Evolutionary conservation across 176 grass and related monocot species (phyloP).

Genomic region (Poa pratensis): DNA sequence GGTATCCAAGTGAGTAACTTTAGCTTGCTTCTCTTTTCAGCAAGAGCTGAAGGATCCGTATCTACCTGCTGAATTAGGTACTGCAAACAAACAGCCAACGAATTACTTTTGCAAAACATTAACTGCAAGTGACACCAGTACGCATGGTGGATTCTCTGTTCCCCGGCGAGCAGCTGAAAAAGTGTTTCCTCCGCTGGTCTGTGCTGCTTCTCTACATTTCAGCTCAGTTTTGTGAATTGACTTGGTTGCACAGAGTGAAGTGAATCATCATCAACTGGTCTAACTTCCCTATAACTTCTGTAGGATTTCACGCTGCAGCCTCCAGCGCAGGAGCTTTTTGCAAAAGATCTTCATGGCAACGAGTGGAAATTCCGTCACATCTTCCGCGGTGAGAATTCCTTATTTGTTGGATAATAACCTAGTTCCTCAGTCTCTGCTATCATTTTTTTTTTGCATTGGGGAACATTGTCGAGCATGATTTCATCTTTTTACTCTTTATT

Average conservation of each 20-base stretch:
- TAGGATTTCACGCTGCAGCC: conserved; percentile 96
- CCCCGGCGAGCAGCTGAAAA: conserved; percentile 98
- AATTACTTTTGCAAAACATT: conserved; percentile 99
- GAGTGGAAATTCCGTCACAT: conserved; percentile 99
- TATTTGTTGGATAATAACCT: background rate
- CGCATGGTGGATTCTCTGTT: conserved; percentile 99
- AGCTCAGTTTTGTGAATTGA: conserved; percentile 17
- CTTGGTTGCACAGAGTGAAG: background rate
- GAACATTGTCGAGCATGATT: background rate
- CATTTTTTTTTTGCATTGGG: background rate
- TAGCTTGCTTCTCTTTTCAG: conserved; percentile 56
- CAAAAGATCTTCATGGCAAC: conserved; percentile 95
- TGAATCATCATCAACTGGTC: conserved; percentile 7
- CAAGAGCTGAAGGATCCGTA: conserved; percentile 99
- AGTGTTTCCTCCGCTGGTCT: conserved; percentile 96
- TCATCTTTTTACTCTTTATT: background rate
- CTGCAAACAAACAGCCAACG: conserved; percentile 85
- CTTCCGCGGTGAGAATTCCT: conserved; percentile 62
- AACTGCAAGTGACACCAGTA: conserved; percentile 97
- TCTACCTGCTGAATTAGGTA: conserved; percentile 85
- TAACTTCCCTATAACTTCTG: conserved; percentile 38
- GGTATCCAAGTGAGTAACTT: conserved; percentile 33
- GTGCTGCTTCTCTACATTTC: conserved; percentile 23
- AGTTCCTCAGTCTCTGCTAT: background rate
- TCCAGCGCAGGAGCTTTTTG: conserved; percentile 92